Percentiles rank a stretch among this genome's conserved stretches.
Evolutionary conservation across 2,329 filamentous ascomycete genomes (phyloP).

Genomic region (Clonostachys sp.): DNA sequence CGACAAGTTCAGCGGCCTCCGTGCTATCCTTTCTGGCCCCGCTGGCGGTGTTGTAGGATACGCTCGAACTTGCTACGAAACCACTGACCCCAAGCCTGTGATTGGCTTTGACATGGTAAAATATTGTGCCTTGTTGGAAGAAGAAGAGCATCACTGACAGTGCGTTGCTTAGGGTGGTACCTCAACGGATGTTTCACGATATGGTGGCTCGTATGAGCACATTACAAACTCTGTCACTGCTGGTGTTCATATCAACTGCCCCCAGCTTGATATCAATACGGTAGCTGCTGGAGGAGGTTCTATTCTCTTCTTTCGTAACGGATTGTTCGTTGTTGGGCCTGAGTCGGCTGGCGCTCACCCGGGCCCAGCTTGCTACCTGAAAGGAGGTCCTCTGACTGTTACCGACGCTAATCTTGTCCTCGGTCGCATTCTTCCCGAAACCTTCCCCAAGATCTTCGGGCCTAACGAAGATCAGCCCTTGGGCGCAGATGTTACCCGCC

Average conservation of each 20-base stretch:
- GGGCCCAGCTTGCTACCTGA: conserved; percentile 66
- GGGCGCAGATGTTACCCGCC: conserved; percentile 26
- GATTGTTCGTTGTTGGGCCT: conserved; percentile 65
- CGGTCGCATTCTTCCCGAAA: conserved; percentile 51
- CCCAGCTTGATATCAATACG: conserved; percentile 61
- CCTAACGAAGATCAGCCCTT: conserved; percentile 55
- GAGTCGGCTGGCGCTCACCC: conserved; percentile 69
- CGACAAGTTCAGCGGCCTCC: conserved; percentile 1
- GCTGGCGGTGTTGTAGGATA: conserved; percentile 1
- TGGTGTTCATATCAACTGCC: conserved; percentile 48
- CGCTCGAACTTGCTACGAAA: not conserved
- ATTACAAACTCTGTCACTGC: not conserved
- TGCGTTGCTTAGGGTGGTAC: conserved; percentile 42
- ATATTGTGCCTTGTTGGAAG: no score
- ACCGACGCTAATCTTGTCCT: conserved; percentile 69
- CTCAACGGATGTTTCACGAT: conserved; percentile 65
- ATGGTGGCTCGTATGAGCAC: conserved; percentile 63
- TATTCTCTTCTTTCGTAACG: conserved; percentile 62
- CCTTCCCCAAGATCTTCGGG: conserved; percentile 68
- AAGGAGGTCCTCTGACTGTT: conserved; percentile 66
- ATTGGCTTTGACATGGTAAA: not conserved
- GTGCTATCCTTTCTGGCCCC: not conserved
- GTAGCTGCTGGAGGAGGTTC: conserved; percentile 44
- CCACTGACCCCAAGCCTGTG: not conserved
- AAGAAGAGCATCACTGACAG: no score